A percentile compares a stretch with the other conserved stretches of the same genome.
Conservation (phyloP, 2,329 filamentous ascomycete genomes). For the Neodidymelliopsis sp. region DNA sequence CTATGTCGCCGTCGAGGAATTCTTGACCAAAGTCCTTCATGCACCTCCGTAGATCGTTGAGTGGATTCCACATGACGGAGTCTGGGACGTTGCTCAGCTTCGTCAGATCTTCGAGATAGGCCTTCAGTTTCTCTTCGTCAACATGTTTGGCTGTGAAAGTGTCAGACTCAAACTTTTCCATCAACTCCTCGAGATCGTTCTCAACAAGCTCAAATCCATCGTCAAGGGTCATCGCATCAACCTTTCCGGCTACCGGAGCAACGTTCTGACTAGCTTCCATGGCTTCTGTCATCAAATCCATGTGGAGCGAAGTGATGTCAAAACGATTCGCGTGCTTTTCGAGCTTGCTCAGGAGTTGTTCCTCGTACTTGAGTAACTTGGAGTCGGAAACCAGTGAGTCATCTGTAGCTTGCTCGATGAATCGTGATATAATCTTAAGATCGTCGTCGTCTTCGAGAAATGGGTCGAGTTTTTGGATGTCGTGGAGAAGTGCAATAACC, state of each 20-base stretch:
- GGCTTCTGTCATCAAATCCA: slow-evolving; percentile 55
- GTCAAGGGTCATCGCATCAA: slow-evolving; percentile 35
- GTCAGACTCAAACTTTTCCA: slow-evolving; percentile 47
- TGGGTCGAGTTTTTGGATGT: slow-evolving; percentile 47
- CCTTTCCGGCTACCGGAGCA: slow-evolving; percentile 15
- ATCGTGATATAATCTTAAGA: slow-evolving; percentile 57
- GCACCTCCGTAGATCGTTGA: slow-evolving; percentile 20
- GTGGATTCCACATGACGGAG: neutral
- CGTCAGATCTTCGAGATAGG: slow-evolving; percentile 30
- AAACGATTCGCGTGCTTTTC: slow-evolving; percentile 61
- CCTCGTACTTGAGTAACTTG: slow-evolving; percentile 58
- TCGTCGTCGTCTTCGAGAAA: slow-evolving; percentile 44
- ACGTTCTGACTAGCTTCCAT: slow-evolving; percentile 41
- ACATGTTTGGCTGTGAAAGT: slow-evolving; percentile 26
- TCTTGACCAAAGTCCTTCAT: slow-evolving; percentile 26
- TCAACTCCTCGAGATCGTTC: slow-evolving; percentile 62
- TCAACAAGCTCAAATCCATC: slow-evolving; percentile 59
- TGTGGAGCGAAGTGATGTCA: slow-evolving; percentile 65
- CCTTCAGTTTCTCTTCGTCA: slow-evolving; percentile 27
- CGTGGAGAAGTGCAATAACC: slow-evolving; percentile 46
- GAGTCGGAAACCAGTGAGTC: slow-evolving; percentile 62
- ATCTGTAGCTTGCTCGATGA: slow-evolving; percentile 61
- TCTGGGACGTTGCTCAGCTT: too few species aligned
- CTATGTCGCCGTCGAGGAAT: slow-evolving; percentile 17
- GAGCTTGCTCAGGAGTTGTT: slow-evolving; percentile 57